Percentiles rank a stretch among this genome's conserved stretches.
Evolutionary conservation across 2,329 filamentous ascomycete genomes (phyloP).

Genomic region (Penicillium thymicola): DNA sequence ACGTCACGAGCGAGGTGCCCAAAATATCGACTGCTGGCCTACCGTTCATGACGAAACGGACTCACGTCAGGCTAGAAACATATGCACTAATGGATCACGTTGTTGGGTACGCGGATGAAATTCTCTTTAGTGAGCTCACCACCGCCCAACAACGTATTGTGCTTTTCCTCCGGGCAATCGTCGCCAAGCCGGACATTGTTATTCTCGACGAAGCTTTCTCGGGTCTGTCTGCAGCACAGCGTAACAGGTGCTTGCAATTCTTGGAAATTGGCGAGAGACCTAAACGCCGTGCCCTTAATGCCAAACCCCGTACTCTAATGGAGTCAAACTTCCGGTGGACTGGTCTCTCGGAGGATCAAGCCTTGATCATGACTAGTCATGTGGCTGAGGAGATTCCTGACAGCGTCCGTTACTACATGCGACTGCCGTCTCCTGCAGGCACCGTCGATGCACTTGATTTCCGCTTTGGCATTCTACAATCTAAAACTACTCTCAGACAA

Average conservation of each 20-base stretch:
- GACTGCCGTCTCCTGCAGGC: constrained; percentile 56
- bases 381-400: constrained; percentile 85
- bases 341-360: constrained; percentile 69
- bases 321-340: constrained; percentile 20
- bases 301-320: neutral
- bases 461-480: constrained; percentile 28
- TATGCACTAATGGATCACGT: constrained; percentile 25
- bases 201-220: constrained; percentile 86
- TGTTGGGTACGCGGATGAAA: constrained; percentile 67
- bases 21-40: constrained; percentile 20
- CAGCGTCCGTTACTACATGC: constrained; percentile 79
- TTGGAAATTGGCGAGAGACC: constrained; percentile 63
- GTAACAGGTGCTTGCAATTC: constrained; percentile 85
- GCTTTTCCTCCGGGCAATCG: constrained; percentile 75
- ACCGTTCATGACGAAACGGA: constrained; percentile 13
- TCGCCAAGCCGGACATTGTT: constrained; percentile 77
- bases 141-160: constrained; percentile 67
- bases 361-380: constrained; percentile 89
- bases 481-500: constrained; percentile 19
- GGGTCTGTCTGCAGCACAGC: constrained; percentile 73
- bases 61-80: neutral
- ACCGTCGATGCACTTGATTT: constrained; percentile 30
- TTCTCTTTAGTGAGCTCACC: constrained; percentile 65
- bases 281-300: constrained; percentile 31
- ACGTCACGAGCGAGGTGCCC: constrained; percentile 9